Evolutionary conservation across 2,329 filamentous ascomycete genomes (phyloP).

Genomic region (Fusarium hostae): DNA sequence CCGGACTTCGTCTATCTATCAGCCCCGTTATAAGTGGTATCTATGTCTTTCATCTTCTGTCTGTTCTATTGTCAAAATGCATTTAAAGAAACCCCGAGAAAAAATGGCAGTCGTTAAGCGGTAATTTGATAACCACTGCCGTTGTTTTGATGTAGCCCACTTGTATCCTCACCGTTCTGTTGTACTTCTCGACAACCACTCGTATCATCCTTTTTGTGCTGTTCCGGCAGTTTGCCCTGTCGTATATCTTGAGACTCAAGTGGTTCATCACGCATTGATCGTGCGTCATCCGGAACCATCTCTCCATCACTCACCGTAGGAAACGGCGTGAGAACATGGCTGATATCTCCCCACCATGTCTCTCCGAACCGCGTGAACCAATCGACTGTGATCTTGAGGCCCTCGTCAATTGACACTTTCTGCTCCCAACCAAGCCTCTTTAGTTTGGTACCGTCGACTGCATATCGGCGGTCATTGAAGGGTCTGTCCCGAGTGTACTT

Average conservation of each 20-base stretch:
- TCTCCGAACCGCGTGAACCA: slow-evolving; percentile 77
- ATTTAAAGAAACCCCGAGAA: neutral
- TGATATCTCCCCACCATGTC: slow-evolving; percentile 78
- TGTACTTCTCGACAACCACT: slow-evolving; percentile 19
- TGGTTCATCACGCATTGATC: slow-evolving; percentile 50
- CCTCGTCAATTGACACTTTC: slow-evolving; percentile 71
- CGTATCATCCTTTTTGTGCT: slow-evolving; percentile 18
- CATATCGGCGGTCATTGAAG: slow-evolving; percentile 80
- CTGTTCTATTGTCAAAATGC: slow-evolving; percentile 8
- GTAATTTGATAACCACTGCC: slow-evolving; percentile 14
- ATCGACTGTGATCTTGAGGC: slow-evolving; percentile 71
- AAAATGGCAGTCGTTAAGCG: slow-evolving; percentile 15
- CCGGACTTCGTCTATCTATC: slow-evolving; percentile 17
- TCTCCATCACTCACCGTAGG: slow-evolving; percentile 68
- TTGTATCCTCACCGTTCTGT: slow-evolving; percentile 17
- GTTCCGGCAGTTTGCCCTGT: slow-evolving; percentile 22
- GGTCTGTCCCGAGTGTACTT: slow-evolving; percentile 81
- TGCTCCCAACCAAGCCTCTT: slow-evolving; percentile 75
- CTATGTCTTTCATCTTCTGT: slow-evolving; percentile 14
- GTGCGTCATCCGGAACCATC: slow-evolving; percentile 62
- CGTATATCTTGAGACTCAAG: slow-evolving; percentile 40
- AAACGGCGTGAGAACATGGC: slow-evolving; percentile 74
- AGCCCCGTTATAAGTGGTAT: slow-evolving; percentile 33
- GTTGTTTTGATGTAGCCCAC: slow-evolving; percentile 7
- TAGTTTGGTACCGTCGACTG: slow-evolving; percentile 76